Conservation (phyloP, 1,139 yeast genomes). For the Hansenula sp. region DNA sequence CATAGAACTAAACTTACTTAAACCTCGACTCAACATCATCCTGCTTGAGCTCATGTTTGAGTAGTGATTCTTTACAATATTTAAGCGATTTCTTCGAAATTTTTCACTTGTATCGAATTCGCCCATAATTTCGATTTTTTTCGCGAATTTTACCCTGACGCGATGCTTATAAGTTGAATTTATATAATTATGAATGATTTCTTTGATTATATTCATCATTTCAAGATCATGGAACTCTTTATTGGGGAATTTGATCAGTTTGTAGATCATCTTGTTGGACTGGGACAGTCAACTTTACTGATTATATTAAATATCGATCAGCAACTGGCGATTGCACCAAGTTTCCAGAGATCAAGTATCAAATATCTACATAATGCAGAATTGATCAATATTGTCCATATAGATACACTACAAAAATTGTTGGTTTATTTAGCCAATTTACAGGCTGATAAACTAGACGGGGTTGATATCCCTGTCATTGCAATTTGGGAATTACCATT, state of each 20-base stretch:
- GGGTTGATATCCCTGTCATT: not conserved
- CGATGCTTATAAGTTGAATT: too few species aligned
- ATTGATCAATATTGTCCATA: slow-evolving; percentile 22
- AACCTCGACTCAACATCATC: slow-evolving; percentile 1
- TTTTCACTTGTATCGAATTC: not conserved
- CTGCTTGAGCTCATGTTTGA: not conserved
- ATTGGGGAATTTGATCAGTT: not conserved
- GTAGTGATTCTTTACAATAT: too few species aligned
- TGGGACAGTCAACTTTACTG: not conserved
- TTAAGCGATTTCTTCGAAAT: not conserved
- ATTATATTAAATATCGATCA: slow-evolving; percentile 1
- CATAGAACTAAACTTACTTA: not conserved
- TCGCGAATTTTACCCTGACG: not conserved
- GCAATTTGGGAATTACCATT: not conserved
- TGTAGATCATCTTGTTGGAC: not conserved
- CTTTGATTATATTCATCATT: not conserved
- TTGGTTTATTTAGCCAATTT: slow-evolving; percentile 27
- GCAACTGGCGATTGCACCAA: not conserved
- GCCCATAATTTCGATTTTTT: not conserved
- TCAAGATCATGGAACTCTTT: not conserved
- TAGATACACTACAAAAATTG: slow-evolving; percentile 24
- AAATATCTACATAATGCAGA: slow-evolving; percentile 10
- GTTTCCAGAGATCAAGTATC: slow-evolving; percentile 6
- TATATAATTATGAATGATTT: not conserved
- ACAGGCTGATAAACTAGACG: slow-evolving; percentile 17